A percentile compares a stretch with the other conserved stretches of the same genome.
Conservation (phyloP, 139 green algal genomes). For the Micractinium sp. region DNA sequence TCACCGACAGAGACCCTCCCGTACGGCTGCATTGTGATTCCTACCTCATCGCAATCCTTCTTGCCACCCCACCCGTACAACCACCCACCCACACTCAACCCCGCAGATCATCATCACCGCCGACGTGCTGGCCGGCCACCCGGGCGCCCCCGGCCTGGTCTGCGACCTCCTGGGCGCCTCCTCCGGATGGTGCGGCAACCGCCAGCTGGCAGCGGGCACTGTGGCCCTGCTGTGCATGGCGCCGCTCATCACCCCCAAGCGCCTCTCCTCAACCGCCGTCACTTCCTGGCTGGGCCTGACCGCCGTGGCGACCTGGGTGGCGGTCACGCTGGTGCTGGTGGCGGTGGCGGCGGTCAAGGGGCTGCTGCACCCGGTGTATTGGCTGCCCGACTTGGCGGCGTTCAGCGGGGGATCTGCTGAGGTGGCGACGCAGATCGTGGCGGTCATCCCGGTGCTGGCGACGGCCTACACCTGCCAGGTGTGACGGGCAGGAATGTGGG, state of each 20-base stretch:
- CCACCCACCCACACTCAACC: neutral
- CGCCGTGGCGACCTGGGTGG: constrained; percentile 19
- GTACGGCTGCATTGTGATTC: too few species aligned
- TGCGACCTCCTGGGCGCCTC: constrained; percentile 25
- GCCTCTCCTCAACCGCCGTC: constrained; percentile 32
- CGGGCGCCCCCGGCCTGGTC: constrained; percentile 21
- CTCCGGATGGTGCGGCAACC: constrained; percentile 23
- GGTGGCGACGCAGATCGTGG: constrained; percentile 29
- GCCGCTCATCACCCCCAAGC: constrained; percentile 28
- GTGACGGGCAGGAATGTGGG: too few species aligned
- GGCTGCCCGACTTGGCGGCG: constrained; percentile 18
- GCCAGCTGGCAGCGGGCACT: neutral
- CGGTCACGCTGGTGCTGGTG: constrained; percentile 19
- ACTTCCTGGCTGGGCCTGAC: constrained; percentile 19
- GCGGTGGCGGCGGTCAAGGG: neutral
- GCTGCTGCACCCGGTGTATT: neutral
- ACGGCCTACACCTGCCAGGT: constrained; percentile 42
- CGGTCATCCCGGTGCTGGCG: constrained; percentile 26
- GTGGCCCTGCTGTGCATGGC: constrained; percentile 17
- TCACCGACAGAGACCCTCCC: too few species aligned
- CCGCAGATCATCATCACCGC: constrained; percentile 38
- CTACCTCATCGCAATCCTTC: too few species aligned
- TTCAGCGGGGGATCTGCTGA: neutral
- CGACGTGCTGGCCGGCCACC: constrained; percentile 32
- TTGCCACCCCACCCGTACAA: neutral